phyloP scores from a whole-genome alignment of 2,329 filamentous ascomycete genomes.

The Fusarium staphyleae region DNA sequence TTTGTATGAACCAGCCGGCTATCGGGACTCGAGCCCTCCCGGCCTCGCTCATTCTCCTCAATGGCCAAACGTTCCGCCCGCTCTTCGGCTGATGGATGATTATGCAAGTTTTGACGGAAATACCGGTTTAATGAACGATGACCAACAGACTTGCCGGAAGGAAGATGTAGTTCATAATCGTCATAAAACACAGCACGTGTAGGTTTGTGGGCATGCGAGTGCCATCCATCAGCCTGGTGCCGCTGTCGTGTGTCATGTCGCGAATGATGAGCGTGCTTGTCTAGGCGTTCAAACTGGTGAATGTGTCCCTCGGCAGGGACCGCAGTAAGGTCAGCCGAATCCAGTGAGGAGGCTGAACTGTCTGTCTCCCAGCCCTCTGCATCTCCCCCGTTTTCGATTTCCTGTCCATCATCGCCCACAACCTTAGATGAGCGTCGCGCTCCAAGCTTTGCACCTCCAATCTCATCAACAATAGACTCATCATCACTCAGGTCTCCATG shows the following conservation, averaged over 20 bases:
- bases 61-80: constrained; percentile 72
- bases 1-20: constrained; percentile 47
- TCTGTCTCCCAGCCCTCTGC: constrained; percentile 96
- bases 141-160: constrained; percentile 86
- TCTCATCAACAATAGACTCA: constrained; percentile 51
- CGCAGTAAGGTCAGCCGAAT: constrained; percentile 82
- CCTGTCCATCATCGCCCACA: constrained; percentile 58
- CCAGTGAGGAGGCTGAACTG: constrained; percentile 85
- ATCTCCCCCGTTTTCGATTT: constrained; percentile 61
- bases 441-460: constrained; percentile 74
- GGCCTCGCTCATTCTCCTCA: constrained; percentile 48
- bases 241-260: constrained; percentile 74
- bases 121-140: constrained; percentile 88
- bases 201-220: constrained; percentile 81
- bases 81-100: constrained; percentile 81
- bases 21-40: constrained; percentile 45
- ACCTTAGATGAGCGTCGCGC: constrained; percentile 62
- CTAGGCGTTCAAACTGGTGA: constrained; percentile 75
- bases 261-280: constrained; percentile 78
- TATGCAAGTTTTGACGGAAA: constrained; percentile 90
- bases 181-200: constrained; percentile 83
- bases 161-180: constrained; percentile 92
- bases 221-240: constrained; percentile 77
- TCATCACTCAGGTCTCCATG: constrained; percentile 69
- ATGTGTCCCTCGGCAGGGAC: constrained; percentile 77